Evolutionary conservation across 371 early-diverging fungal genomes (phyloP).

Genomic region (Mucor racemosus): DNA sequence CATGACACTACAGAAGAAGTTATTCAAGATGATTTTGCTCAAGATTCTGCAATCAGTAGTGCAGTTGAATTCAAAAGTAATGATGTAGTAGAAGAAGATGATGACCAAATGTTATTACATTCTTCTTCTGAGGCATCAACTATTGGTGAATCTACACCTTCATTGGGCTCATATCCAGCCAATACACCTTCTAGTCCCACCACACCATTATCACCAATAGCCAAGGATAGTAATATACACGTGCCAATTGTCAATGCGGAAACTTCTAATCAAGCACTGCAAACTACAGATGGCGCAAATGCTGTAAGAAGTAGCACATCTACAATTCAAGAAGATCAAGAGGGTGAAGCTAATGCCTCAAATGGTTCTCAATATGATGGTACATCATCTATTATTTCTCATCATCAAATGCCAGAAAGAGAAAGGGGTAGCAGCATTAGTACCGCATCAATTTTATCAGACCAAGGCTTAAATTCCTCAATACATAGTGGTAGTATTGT

Average conservation of each 20-base stretch:
- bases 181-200: neutral
- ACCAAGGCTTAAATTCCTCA: neutral
- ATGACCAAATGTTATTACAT: neutral
- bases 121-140: constrained; percentile 17
- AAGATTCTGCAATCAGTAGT: neutral
- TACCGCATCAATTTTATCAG: constrained; percentile 8
- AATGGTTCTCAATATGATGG: constrained; percentile 1
- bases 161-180: neutral
- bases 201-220: neutral
- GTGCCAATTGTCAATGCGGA: no score
- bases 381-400: neutral
- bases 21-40: neutral
- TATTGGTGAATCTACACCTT: constrained; percentile 15
- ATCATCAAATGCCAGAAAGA: neutral
- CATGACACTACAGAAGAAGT: neutral
- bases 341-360: constrained; percentile 3
- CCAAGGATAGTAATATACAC: no score
- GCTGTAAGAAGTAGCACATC: neutral
- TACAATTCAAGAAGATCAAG: constrained; percentile 11
- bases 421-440: constrained; percentile 15
- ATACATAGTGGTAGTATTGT: constrained; percentile 6
- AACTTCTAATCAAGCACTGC: neutral
- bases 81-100: neutral
- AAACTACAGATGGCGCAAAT: neutral
- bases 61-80: neutral